Conservation (phyloP, 352 stramenopile species). For the Phytophthora ohioensis region DNA sequence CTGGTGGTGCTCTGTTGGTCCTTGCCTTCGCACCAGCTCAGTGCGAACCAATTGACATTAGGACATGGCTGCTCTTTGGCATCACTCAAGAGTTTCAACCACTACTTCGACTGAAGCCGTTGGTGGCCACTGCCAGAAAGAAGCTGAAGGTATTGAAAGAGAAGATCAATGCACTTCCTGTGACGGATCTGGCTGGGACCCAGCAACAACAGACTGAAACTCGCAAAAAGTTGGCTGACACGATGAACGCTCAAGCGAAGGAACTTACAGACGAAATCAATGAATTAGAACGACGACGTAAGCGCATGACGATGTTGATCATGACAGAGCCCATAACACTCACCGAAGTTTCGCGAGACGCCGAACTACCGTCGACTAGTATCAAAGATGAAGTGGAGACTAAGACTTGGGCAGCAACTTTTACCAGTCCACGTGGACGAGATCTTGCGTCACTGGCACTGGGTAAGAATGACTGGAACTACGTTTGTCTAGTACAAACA, state of each 20-base stretch:
- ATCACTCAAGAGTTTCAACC: slow-evolving; percentile 65
- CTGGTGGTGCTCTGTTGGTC: slow-evolving; percentile 57
- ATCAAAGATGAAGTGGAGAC: slow-evolving; percentile 60
- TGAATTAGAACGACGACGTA: slow-evolving; percentile 37
- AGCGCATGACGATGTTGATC: slow-evolving; percentile 56
- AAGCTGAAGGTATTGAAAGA: slow-evolving; percentile 65
- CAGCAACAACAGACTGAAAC: slow-evolving; percentile 58
- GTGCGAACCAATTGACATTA: slow-evolving; percentile 63
- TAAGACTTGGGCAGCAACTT: slow-evolving; percentile 60
- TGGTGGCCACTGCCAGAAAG: slow-evolving; percentile 43
- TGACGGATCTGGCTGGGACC: slow-evolving; percentile 53
- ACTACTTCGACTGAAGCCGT: slow-evolving; percentile 44
- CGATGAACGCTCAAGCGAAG: slow-evolving; percentile 43
- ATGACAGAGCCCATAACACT: slow-evolving; percentile 70
- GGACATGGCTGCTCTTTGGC: slow-evolving; percentile 68
- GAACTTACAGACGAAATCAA: slow-evolving; percentile 60
- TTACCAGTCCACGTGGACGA: slow-evolving; percentile 55
- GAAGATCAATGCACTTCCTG: slow-evolving; percentile 59
- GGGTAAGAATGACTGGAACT: slow-evolving; percentile 73
- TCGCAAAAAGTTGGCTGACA: slow-evolving; percentile 62
- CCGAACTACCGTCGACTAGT: slow-evolving; percentile 25
- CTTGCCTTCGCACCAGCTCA: slow-evolving; percentile 63
- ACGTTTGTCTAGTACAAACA: slow-evolving; percentile 67
- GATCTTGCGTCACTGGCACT: slow-evolving; percentile 60
- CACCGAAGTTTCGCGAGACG: slow-evolving; percentile 43